These are phyloP conservation scores for Septoria petroselini DNA, from an alignment of 2,329 filamentous ascomycete species.

Conservation along the genomic window DNA sequence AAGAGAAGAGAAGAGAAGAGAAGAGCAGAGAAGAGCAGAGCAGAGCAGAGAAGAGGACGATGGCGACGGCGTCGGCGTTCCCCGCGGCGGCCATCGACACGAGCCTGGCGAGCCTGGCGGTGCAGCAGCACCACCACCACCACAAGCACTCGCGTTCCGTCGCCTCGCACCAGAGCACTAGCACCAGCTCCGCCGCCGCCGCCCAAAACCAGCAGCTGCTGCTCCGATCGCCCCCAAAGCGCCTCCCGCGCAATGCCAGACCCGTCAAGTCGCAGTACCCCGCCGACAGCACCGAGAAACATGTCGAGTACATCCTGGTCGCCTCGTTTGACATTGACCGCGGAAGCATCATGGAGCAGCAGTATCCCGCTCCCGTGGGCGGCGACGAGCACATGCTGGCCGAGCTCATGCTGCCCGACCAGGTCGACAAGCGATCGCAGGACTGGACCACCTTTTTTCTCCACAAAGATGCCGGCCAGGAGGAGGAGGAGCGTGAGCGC, in stretches of 20 bases:
- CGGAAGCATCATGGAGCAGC: constrained; percentile 96
- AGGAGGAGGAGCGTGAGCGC: constrained; percentile 70
- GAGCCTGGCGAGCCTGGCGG: constrained; percentile 13
- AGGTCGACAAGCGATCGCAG: constrained; percentile 88
- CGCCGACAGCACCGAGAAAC: constrained; percentile 61
- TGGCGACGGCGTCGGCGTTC: constrained; percentile 36
- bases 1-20: background rate
- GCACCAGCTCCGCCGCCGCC: constrained; percentile 24
- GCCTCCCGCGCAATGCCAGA: constrained; percentile 17
- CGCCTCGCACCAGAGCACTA: constrained; percentile 38
- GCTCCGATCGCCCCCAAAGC: constrained; percentile 15
- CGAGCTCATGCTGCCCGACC: constrained; percentile 96
- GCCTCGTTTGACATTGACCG: constrained; percentile 96
- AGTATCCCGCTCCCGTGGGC: constrained; percentile 91
- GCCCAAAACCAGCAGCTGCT: background rate
- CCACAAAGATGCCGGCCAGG: constrained; percentile 86
- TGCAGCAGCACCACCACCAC: no score
- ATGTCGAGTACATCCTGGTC: constrained; percentile 98
- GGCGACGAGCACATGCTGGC: constrained; percentile 98
- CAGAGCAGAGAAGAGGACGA: background rate
- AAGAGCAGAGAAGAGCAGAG: background rate
- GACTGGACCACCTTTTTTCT: constrained; percentile 99
- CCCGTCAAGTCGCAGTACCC: constrained; percentile 50
- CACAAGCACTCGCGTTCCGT: constrained; percentile 39
- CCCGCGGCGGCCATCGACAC: constrained; percentile 32